These are phyloP conservation scores for Botrytis sinoallii DNA, from an alignment of 2,329 filamentous ascomycete species.

Conservation along the genomic window DNA sequence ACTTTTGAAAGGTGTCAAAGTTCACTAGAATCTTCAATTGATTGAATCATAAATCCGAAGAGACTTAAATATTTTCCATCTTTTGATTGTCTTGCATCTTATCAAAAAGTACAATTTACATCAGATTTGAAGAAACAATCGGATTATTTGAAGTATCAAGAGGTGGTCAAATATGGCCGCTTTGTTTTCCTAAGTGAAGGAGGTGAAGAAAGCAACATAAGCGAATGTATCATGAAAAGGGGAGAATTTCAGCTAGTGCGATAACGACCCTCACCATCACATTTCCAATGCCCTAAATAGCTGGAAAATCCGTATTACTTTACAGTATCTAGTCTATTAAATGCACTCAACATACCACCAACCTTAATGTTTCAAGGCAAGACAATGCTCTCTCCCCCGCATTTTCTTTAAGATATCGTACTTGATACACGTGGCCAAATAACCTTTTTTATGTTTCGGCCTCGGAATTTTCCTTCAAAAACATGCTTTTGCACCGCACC, in stretches of 20 bases:
- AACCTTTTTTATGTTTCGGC: neutral
- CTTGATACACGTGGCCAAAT: neutral
- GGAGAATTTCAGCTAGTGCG: neutral
- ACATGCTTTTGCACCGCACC: neutral
- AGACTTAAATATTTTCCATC: neutral
- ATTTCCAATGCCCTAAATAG: neutral
- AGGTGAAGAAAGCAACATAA: neutral
- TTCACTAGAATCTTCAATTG: neutral
- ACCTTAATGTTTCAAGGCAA: neutral
- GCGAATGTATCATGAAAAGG: constrained; percentile 2
- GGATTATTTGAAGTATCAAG: neutral
- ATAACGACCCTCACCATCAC: neutral
- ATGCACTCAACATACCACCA: neutral
- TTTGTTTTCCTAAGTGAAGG: neutral
- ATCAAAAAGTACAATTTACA: neutral
- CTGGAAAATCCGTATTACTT: neutral
- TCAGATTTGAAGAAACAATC: neutral
- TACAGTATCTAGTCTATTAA: neutral
- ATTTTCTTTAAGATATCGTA: neutral
- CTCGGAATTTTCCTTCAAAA: neutral
- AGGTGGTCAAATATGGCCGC: neutral
- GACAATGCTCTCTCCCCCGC: neutral
- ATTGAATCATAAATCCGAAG: neutral
- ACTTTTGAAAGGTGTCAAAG: neutral
- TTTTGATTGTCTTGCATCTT: neutral